phyloP scores from a whole-genome alignment of 2,329 filamentous ascomycete species.

The Neofusicoccum umdonicola region DNA sequence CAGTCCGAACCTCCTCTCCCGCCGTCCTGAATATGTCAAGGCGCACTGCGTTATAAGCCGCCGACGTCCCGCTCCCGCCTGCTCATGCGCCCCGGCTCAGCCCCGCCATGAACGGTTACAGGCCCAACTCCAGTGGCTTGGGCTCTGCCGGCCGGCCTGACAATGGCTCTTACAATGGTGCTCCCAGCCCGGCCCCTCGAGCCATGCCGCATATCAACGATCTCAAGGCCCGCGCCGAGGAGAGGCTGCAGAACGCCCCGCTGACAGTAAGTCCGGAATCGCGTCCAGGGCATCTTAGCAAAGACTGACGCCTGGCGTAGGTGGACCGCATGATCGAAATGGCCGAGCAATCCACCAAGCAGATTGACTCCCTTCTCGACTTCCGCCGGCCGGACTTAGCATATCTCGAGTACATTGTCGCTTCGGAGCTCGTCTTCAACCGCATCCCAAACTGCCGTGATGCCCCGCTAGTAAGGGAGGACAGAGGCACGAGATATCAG shows the following conservation, averaged over 20 bases:
- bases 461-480: constrained; percentile 62
- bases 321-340: constrained; percentile 40
- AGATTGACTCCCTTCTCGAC: constrained; percentile 58
- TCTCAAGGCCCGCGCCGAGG: constrained; percentile 40
- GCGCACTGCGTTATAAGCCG: not conserved
- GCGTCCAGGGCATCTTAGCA: not conserved
- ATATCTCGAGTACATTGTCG: constrained; percentile 79
- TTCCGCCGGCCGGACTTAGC: constrained; percentile 70
- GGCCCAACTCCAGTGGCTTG: constrained; percentile 24
- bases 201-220: constrained; percentile 43
- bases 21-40: constrained; percentile 5
- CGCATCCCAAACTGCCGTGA: constrained; percentile 74
- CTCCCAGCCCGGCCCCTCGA: constrained; percentile 24
- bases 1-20: not conserved
- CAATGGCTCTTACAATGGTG: constrained; percentile 26
- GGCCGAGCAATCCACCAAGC: constrained; percentile 42
- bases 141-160: constrained; percentile 27
- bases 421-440: constrained; percentile 74
- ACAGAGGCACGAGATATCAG: constrained; percentile 49
- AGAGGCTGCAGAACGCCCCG: constrained; percentile 30
- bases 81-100: constrained; percentile 10
- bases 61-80: not conserved
- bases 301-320: constrained; percentile 24
- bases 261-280: constrained; percentile 26
- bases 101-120: constrained; percentile 19